Evolutionary conservation across 176 grass and related monocot species (phyloP).

Genomic region (Aechmea fasciata): DNA sequence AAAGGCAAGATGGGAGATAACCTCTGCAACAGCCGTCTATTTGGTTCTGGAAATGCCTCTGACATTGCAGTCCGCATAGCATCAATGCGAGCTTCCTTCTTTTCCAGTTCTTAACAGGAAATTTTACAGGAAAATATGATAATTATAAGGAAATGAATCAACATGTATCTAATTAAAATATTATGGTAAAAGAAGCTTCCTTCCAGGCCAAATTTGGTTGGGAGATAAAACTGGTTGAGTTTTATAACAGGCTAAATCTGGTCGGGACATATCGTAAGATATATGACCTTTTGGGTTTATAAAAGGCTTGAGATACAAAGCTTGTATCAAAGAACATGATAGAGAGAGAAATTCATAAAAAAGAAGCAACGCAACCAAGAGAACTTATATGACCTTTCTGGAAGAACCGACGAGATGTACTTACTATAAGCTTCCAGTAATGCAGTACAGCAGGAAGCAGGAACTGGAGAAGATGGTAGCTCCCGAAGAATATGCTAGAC

Average conservation of each 20-base stretch:
- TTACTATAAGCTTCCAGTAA: slow-evolving; percentile 97
- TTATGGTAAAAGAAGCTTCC: no score
- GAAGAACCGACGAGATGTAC: slow-evolving; percentile 20
- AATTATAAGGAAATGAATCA: slow-evolving; percentile 12
- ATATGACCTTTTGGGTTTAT: no score
- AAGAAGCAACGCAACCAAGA: not conserved
- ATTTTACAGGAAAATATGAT: slow-evolving; percentile 15
- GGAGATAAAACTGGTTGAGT: no score
- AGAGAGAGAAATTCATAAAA: not conserved
- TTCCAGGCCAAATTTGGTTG: no score
- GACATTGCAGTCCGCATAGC: slow-evolving; percentile 84
- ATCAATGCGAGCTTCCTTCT: slow-evolving; percentile 70
- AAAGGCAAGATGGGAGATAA: slow-evolving; percentile 24
- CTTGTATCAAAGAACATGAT: no score
- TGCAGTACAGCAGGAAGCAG: slow-evolving; percentile 96
- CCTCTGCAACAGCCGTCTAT: slow-evolving; percentile 80
- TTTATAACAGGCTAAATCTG: no score
- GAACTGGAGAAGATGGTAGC: slow-evolving; percentile 91
- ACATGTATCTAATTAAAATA: no score
- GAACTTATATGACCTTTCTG: not conserved
- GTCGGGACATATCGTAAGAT: no score
- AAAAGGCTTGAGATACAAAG: no score
- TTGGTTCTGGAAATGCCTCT: slow-evolving; percentile 97
- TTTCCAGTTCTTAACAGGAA: slow-evolving; percentile 61
- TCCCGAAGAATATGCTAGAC: slow-evolving; percentile 91